phyloP scores from a whole-genome alignment of 1,284 basidiomycete genomes.

The Ceratobasidium sp. region DNA sequence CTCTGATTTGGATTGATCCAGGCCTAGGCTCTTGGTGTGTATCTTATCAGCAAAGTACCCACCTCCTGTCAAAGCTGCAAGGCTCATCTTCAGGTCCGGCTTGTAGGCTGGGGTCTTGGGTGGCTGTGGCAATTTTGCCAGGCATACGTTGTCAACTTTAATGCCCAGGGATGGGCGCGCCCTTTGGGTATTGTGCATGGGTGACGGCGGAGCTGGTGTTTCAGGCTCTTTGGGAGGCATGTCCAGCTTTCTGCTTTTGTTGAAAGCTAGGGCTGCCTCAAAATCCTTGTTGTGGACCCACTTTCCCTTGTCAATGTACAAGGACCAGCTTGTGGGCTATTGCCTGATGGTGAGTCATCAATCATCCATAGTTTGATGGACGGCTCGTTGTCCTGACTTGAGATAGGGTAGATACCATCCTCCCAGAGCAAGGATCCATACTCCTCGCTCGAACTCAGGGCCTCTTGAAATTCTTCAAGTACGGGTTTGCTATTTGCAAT shows the following conservation, averaged over 20 bases:
- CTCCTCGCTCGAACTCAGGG: not conserved
- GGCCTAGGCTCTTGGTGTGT: not conserved
- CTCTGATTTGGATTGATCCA: not conserved
- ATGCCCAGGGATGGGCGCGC: slow-evolving; percentile 1
- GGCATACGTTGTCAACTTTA: not conserved
- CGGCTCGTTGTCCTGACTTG: too few species aligned
- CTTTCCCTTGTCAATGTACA: slow-evolving; percentile 16
- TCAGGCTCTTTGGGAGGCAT: too few species aligned
- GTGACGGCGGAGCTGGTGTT: too few species aligned
- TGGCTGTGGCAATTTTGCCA: not conserved
- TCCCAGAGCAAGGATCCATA: not conserved
- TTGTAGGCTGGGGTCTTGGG: not conserved
- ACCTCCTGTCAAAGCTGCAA: not conserved
- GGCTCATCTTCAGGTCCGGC: not conserved
- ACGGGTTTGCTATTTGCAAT: too few species aligned
- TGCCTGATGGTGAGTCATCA: not conserved
- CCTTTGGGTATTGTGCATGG: not conserved
- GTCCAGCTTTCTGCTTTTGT: not conserved
- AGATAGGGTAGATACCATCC: slow-evolving; percentile 1
- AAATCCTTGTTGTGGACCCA: not conserved
- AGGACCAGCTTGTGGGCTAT: not conserved
- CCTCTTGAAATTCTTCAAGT: too few species aligned
- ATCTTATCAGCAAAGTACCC: slow-evolving; percentile 29
- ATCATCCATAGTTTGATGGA: too few species aligned
- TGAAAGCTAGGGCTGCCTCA: not conserved